Base-by-base conservation (phyloP, 768 basidiomycete species). In the Leccinum ochraceum region DNA sequence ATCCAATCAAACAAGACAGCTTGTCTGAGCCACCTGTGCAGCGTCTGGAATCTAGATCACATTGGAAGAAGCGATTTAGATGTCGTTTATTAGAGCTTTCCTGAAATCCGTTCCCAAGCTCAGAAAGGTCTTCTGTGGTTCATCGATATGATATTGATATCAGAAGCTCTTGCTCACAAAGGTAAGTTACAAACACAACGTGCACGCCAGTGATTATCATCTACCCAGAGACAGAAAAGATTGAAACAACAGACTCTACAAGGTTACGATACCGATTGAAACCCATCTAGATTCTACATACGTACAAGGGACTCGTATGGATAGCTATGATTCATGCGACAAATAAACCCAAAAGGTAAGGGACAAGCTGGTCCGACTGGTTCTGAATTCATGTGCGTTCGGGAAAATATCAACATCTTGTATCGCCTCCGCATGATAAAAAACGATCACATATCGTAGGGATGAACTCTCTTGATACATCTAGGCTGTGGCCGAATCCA, bases 401-500 rank as follows among this genome's bases (percentile, higher is more conserved):
- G 39, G 17, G 39, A 42, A 42, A n/a, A 39, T 6, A 7, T 39
- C 16, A 39, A 42, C 39, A 42, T 17, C 39, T 42, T 42, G 17
- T 8, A 42, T 17, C 16, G 16, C 37, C 37, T 42, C 17, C 7
- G 39, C 17, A 4, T 42, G 0, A n/a, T 3, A 3, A 34, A 3
- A 52, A 11, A 14, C 10, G 4, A 44, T 56, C 6, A 58, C 13
- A 60, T 17, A 0, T 14, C 7, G 7, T 61, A 67, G 11, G 67
- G 62, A n/a, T 17, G 22, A 49, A 63, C 0, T 17, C 60, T 58
- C 37, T 54, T 60, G 16, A 70, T 39, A 37, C 69, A 71, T 42
- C 37, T 70, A 1, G 69, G 70, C 17, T 67, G 62, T 16, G 70
- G 69, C 13, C 55, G 64, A 13, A 62, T 37, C 70, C 70, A 69